These are phyloP conservation scores for Hypomontagnella monticulosa DNA, from an alignment of 495 filamentous ascomycete species.

Conservation along the genomic window DNA sequence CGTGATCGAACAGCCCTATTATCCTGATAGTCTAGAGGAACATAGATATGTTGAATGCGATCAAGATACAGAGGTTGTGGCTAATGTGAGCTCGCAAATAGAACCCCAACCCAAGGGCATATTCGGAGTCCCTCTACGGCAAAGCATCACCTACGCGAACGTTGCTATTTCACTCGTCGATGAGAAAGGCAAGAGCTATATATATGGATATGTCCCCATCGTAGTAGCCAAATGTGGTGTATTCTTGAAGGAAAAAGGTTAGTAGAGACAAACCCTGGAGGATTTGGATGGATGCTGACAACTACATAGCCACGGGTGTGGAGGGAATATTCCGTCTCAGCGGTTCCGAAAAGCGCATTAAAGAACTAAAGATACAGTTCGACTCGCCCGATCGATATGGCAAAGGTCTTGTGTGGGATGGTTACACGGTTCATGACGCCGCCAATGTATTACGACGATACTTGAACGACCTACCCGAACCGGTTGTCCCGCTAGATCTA, in stretches of 20 bases:
- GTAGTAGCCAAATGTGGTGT: slow-evolving; percentile 99
- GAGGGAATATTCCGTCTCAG: slow-evolving; percentile 97
- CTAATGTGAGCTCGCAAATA: slow-evolving; percentile 41
- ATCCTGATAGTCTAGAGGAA: slow-evolving; percentile 37
- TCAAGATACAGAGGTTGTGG: background rate
- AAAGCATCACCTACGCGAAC: slow-evolving; percentile 97
- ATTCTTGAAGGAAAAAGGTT: slow-evolving; percentile 98
- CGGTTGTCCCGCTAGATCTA: slow-evolving; percentile 93
- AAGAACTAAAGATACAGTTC: slow-evolving; percentile 90
- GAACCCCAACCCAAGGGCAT: slow-evolving; percentile 65
- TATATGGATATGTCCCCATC: slow-evolving; percentile 98
- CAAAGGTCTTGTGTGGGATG: slow-evolving; percentile 95
- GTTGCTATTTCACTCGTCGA: slow-evolving; percentile 97
- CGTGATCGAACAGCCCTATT: background rate
- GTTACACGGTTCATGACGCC: slow-evolving; percentile 98
- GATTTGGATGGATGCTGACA: slow-evolving; percentile 37
- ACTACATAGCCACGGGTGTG: slow-evolving; percentile 81
- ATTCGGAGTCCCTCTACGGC: slow-evolving; percentile 92
- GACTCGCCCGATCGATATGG: slow-evolving; percentile 96
- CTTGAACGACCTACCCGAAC: slow-evolving; percentile 92
- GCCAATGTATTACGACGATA: slow-evolving; percentile 96
- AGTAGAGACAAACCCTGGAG: slow-evolving; percentile 41
- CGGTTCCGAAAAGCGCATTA: slow-evolving; percentile 97
- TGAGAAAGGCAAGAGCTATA: slow-evolving; percentile 89
- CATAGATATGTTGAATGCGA: slow-evolving; percentile 5